Conservation (phyloP, 139 green algal genomes). For the Micractinium conductrix region DNA sequence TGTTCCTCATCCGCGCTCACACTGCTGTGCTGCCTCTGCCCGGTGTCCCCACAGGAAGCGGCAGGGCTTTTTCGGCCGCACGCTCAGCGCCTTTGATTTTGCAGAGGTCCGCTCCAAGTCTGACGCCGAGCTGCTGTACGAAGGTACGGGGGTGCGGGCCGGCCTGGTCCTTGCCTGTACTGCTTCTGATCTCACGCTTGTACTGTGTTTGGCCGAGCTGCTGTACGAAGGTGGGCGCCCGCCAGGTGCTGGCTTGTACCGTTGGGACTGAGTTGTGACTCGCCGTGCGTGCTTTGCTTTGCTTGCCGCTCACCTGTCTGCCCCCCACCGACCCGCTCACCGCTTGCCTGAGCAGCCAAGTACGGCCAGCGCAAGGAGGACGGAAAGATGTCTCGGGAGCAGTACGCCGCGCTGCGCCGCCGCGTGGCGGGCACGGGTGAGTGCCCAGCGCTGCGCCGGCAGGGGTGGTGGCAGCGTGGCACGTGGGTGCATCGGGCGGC, state of each 20-base stretch:
- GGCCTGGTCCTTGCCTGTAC: too few relatives aligned
- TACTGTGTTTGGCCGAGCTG: too few relatives aligned
- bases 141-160: too few relatives aligned
- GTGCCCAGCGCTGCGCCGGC: not conserved
- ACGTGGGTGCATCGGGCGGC: not conserved
- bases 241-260: too few relatives aligned
- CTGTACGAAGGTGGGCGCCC: too few relatives aligned
- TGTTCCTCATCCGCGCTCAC: not conserved
- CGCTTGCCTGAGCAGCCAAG: too few relatives aligned
- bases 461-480: too few relatives aligned
- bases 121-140: slow-evolving; percentile 76
- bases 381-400: slow-evolving; percentile 64
- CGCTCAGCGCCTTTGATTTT: slow-evolving; percentile 64
- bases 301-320: too few relatives aligned
- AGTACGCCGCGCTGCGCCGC: slow-evolving; percentile 62
- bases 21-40: not conserved
- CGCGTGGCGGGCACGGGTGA: slow-evolving; percentile 67
- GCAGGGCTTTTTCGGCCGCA: slow-evolving; percentile 1
- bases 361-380: slow-evolving; percentile 58
- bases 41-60: not conserved
- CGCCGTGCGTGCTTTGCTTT: too few relatives aligned
- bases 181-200: too few relatives aligned
- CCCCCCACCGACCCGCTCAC: too few relatives aligned
- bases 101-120: slow-evolving; percentile 36
- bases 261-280: too few relatives aligned